Evolutionary conservation across 1,139 yeast species (phyloP).

Genomic region (Taiozyma onychis): DNA sequence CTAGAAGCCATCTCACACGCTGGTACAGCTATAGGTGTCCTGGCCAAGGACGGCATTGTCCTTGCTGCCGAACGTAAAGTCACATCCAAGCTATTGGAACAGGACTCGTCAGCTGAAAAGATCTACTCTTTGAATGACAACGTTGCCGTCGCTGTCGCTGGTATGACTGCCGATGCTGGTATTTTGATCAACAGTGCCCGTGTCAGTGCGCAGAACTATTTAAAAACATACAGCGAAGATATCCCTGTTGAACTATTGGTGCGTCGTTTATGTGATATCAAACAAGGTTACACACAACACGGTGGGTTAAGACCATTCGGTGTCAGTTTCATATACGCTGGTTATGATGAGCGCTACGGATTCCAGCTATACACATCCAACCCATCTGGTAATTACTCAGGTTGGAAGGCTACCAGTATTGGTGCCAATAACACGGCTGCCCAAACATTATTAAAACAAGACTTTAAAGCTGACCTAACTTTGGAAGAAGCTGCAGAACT

Average conservation of each 20-base stretch:
- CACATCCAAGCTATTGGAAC: conserved; percentile 86
- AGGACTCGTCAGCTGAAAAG: conserved; percentile 91
- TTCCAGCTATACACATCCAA: conserved; percentile 93
- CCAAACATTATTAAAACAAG: conserved; percentile 92
- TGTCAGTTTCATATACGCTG: conserved; percentile 93
- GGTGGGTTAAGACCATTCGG: conserved; percentile 99
- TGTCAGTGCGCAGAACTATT: conserved; percentile 73
- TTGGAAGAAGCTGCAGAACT: conserved; percentile 79
- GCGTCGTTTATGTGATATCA: conserved; percentile 83
- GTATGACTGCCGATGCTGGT: conserved; percentile 96
- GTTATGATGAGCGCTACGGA: conserved; percentile 84
- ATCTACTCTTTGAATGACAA: conserved; percentile 79
- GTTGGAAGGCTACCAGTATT: conserved; percentile 97
- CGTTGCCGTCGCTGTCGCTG: conserved; percentile 94
- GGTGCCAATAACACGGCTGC: conserved; percentile 97
- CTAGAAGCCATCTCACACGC: conserved; percentile 97
- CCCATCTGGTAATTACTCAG: conserved; percentile 96
- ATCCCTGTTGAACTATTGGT: conserved; percentile 90
- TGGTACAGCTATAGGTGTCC: conserved; percentile 94
- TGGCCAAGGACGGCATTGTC: conserved; percentile 90
- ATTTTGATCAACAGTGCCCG: conserved; percentile 89
- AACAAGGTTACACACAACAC: conserved; percentile 97
- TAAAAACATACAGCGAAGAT: conserved; percentile 82
- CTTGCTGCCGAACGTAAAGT: conserved; percentile 95
- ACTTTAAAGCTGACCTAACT: conserved; percentile 76